phyloP scores from a whole-genome alignment of 2,329 filamentous ascomycete genomes.

The Hypoxylon sp. region DNA sequence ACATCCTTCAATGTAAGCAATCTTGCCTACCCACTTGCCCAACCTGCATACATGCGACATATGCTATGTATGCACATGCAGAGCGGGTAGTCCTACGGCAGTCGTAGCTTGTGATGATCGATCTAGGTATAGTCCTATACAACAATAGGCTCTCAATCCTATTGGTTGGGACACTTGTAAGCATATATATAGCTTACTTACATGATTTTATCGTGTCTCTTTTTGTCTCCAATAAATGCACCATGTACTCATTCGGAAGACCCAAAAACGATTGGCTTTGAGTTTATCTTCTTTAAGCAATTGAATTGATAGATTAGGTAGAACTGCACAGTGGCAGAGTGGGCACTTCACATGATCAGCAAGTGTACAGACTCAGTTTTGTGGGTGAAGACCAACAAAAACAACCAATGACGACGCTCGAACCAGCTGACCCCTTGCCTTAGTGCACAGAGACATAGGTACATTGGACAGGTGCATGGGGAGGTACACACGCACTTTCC shows the following conservation, averaged over 20 bases:
- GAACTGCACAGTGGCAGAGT: background rate
- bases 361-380: background rate
- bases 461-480: background rate
- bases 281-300: background rate
- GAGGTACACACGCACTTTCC: conserved; percentile 3
- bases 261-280: background rate
- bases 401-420: conserved; percentile 32
- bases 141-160: background rate
- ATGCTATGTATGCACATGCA: conserved; percentile 40
- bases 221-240: background rate
- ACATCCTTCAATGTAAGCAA: conserved; percentile 26
- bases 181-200: background rate
- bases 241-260: background rate
- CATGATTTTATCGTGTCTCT: background rate
- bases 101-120: conserved; percentile 28
- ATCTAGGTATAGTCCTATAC: conserved; percentile 34
- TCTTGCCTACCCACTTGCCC: conserved; percentile 24
- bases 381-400: conserved; percentile 1
- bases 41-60: conserved; percentile 7
- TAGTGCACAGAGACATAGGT: conserved; percentile 11
- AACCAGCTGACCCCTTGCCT: conserved; percentile 29
- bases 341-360: background rate
- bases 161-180: background rate
- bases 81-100: conserved; percentile 36
- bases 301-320: background rate